Base-by-base conservation (phyloP, 768 basidiomycete species). In the Boletus bicolor region DNA sequence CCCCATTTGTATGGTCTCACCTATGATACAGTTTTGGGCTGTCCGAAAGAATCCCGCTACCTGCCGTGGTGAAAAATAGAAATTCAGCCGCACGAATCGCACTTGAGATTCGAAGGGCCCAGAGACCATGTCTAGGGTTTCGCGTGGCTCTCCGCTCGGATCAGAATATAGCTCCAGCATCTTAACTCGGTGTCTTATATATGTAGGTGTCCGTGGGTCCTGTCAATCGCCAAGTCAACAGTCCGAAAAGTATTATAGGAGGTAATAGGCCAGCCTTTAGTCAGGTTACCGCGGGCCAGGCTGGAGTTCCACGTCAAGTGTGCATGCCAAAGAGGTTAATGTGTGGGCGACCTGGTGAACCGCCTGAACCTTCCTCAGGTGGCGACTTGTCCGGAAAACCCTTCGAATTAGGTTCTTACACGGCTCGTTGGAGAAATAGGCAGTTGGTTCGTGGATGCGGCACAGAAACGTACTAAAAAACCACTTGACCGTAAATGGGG, bases 181-280 rank as follows among this genome's bases (percentile, higher is more conserved):
- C 28, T 30, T 43, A 38, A 14, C 26, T 32, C 41, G 44, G 34
- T 21, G 34, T 21, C 44, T 49, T 57, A 41, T 52, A 43, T 50
- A 58, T 34, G 55, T 45, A 21, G 55, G 66, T 63, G 60, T 65
- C 59, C 56, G 59, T 62, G 63, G 63, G 55, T 54, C 63, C 36
- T 51, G 58, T 63, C 53, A 61, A 65, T 67, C 51, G 61, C 58
- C 66, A 67, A 60, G 65, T 63, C 66, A 61, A 67, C 67, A 44
- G 42, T 42, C 55, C 34, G 28, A 60, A 57, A 30, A 53, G 44
- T 44, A 56, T 64, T 45, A 24, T 41, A 52, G 41, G 49, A 62
- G 54, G 65, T 55, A 63, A 68, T 60, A 42, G 19, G 11, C 47
- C 66, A 65, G 38, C 56, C 53, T 44, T 49, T 39, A 38, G 35